A percentile compares a stretch with the other conserved stretches of the same genome.
phyloP scores from a whole-genome alignment of 192 early-diverging fungal species.

The Entomortierella chlamydospora region DNA sequence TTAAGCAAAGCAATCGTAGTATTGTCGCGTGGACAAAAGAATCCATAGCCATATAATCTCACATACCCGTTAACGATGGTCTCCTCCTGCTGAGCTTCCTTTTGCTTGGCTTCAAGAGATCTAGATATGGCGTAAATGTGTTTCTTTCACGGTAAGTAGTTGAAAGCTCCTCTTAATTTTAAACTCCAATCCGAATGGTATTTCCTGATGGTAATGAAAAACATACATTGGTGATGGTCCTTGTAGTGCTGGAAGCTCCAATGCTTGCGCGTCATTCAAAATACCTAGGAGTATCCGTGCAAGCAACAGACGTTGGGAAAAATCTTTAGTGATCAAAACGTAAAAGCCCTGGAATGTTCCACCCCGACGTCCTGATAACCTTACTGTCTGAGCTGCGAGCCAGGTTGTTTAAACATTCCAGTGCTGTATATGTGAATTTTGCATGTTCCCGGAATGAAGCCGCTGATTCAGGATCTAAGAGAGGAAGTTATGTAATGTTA shows the following conservation, averaged over 20 bases:
- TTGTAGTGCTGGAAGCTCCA: constrained; percentile 35
- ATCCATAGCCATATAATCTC: not conserved
- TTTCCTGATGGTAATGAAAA: not conserved
- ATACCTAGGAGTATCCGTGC: constrained; percentile 3
- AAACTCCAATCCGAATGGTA: not conserved
- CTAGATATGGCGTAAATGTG: not conserved
- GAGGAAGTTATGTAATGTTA: not conserved
- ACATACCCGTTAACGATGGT: not conserved
- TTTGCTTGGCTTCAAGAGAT: constrained; percentile 40
- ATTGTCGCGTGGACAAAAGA: too few species aligned
- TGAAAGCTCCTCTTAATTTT: not conserved
- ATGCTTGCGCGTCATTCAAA: constrained; percentile 36
- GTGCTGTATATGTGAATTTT: constrained; percentile 33
- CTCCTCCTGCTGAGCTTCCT: constrained; percentile 28
- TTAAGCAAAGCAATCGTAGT: too few species aligned
- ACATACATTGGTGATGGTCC: constrained; percentile 50
- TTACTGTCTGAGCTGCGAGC: constrained; percentile 39
- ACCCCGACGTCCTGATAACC: not conserved
- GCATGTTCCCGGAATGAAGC: constrained; percentile 40
- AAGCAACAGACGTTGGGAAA: not conserved
- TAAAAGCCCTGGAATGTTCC: not conserved
- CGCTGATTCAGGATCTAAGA: constrained; percentile 30
- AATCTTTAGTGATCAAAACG: not conserved
- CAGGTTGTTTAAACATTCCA: constrained; percentile 37
- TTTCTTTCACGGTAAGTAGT: not conserved